A percentile compares a stretch with the other conserved stretches of the same genome.
These are phyloP conservation scores for Pseudofabraea citricarpa DNA, from an alignment of 2,329 filamentous ascomycete genomes.

Conservation along the genomic window DNA sequence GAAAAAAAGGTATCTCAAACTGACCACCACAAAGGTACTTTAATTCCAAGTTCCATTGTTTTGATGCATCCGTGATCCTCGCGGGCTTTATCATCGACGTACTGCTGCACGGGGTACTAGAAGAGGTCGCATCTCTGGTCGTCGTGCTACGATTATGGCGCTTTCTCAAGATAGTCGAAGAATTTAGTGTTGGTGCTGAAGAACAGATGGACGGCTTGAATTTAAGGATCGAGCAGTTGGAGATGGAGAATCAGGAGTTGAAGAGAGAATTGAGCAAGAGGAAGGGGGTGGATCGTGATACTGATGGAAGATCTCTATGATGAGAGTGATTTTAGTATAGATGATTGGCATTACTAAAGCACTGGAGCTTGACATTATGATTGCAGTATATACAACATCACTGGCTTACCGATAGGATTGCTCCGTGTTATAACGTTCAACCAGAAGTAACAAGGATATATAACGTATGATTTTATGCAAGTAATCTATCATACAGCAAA, in stretches of 20 bases:
- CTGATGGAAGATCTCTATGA: no score
- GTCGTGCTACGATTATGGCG: slow-evolving; percentile 64
- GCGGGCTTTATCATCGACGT: slow-evolving; percentile 59
- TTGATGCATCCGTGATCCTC: slow-evolving; percentile 60
- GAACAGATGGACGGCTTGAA: slow-evolving; percentile 58
- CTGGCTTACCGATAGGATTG: no score
- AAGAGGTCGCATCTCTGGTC: slow-evolving; percentile 62
- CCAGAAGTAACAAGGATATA: no score
- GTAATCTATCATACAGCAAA: slow-evolving; percentile 23
- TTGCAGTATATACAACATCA: no score
- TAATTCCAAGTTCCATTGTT: slow-evolving; percentile 52
- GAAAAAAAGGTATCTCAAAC: no score
- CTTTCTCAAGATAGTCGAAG: slow-evolving; percentile 66
- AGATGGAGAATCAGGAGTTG: slow-evolving; percentile 42
- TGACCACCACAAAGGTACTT: slow-evolving; percentile 50
- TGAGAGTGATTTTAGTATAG: no score
- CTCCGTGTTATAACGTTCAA: no score
- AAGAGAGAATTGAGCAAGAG: slow-evolving; percentile 35
- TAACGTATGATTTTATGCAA: no score
- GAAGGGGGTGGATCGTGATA: no score
- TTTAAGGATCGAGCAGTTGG: slow-evolving; percentile 44
- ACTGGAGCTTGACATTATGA: no score
- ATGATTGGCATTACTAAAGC: no score
- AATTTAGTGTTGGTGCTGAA: slow-evolving; percentile 57
- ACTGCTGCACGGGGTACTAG: slow-evolving; percentile 51